phyloP scores from a whole-genome alignment of 768 basidiomycete species.

The Sutorius australiensis region DNA sequence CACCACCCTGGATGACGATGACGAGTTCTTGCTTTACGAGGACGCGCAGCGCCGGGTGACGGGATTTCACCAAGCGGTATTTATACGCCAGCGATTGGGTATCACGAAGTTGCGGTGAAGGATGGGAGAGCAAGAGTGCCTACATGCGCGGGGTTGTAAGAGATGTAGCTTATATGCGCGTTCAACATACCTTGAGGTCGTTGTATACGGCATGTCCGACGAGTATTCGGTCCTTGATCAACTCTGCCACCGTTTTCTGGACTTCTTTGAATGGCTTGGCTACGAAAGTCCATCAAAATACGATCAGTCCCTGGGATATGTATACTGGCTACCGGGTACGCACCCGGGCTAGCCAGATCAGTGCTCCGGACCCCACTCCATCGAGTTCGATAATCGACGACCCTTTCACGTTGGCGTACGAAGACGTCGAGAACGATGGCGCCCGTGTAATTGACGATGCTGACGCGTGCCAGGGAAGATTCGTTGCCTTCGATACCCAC shows the following conservation, averaged over 20 bases:
- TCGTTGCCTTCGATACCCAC: constrained; percentile 11
- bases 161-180: not conserved
- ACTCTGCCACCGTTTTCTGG: constrained; percentile 70
- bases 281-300: constrained; percentile 24
- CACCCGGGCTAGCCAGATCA: constrained; percentile 67
- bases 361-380: constrained; percentile 77
- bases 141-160: not conserved
- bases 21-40: constrained; percentile 79
- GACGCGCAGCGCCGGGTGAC: constrained; percentile 71
- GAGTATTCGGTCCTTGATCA: constrained; percentile 74
- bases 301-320: not conserved
- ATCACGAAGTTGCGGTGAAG: constrained; percentile 61
- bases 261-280: constrained; percentile 78
- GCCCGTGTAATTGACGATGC: constrained; percentile 84
- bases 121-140: constrained; percentile 72
- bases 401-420: constrained; percentile 80
- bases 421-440: constrained; percentile 77
- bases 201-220: constrained; percentile 91
- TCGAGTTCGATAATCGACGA: constrained; percentile 90
- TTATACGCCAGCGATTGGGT: constrained; percentile 63
- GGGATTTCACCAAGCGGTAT: constrained; percentile 56
- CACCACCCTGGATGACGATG: constrained; percentile 78
- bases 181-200: constrained; percentile 49
- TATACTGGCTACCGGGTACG: not conserved
- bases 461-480: constrained; percentile 11